Conservation (phyloP, 192 early-diverging fungal species). For the Backusella westeae region DNA sequence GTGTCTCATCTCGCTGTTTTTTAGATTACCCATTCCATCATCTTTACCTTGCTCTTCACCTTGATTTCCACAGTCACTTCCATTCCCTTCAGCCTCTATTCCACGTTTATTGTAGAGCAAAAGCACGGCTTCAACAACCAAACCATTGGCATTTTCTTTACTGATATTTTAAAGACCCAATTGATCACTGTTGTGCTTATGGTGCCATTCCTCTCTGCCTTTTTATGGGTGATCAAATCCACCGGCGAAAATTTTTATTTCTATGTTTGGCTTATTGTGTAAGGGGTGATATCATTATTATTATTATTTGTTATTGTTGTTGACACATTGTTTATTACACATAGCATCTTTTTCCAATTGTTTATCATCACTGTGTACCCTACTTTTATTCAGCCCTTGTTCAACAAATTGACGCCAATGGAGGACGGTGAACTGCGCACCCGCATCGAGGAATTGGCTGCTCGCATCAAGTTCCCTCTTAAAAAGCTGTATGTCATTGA, state of each 20-base stretch:
- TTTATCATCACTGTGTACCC: slow-evolving; percentile 83
- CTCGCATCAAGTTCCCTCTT: slow-evolving; percentile 83
- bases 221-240: slow-evolving; percentile 79
- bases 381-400: slow-evolving; percentile 95
- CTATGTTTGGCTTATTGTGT: slow-evolving; percentile 92
- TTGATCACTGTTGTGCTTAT: slow-evolving; percentile 71
- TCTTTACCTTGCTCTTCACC: slow-evolving; percentile 65
- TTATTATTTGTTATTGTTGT: neutral
- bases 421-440: slow-evolving; percentile 76
- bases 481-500: slow-evolving; percentile 96
- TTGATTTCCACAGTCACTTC: slow-evolving; percentile 60
- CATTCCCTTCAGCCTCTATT: slow-evolving; percentile 82
- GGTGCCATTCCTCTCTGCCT: slow-evolving; percentile 73
- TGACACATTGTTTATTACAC: neutral
- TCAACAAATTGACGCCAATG: slow-evolving; percentile 92
- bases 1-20: neutral
- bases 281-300: slow-evolving; percentile 22
- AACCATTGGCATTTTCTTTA: slow-evolving; percentile 74
- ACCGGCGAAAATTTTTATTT: slow-evolving; percentile 85
- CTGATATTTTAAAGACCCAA: slow-evolving; percentile 75
- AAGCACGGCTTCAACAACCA: slow-evolving; percentile 96
- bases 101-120: slow-evolving; percentile 94
- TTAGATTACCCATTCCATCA: slow-evolving; percentile 81
- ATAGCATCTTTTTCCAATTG: slow-evolving; percentile 66
- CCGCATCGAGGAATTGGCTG: slow-evolving; percentile 80